Evolutionary conservation across 2,329 filamentous ascomycete genomes (phyloP).

Genomic region (Aaosphaeria pasadenensis): DNA sequence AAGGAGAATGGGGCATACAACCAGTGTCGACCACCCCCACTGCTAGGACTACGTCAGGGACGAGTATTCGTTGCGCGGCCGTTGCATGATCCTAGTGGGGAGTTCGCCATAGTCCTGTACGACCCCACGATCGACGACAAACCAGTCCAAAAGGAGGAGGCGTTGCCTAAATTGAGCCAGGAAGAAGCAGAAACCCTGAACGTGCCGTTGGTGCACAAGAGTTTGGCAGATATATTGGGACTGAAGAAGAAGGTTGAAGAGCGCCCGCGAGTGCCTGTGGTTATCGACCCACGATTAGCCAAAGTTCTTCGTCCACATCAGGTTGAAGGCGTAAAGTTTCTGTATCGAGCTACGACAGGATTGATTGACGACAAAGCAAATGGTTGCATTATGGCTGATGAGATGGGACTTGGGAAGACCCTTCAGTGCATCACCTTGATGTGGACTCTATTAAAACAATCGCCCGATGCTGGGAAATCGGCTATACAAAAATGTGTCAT

Average conservation of each 20-base stretch:
- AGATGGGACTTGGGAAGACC: constrained; percentile 98
- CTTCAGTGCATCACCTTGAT: constrained; percentile 94
- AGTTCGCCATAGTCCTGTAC: constrained; percentile 94
- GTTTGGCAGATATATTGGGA: constrained; percentile 88
- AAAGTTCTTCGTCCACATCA: constrained; percentile 96
- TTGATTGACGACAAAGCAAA: constrained; percentile 91
- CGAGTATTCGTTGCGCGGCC: constrained; percentile 84
- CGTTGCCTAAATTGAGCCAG: constrained; percentile 48
- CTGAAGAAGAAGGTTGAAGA: constrained; percentile 86
- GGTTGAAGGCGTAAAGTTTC: constrained; percentile 95
- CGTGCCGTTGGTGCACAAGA: constrained; percentile 86
- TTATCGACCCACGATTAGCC: constrained; percentile 85
- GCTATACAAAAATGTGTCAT: constrained; percentile 97
- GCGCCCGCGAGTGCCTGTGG: constrained; percentile 87
- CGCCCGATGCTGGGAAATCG: constrained; percentile 86
- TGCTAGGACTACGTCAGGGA: constrained; percentile 80
- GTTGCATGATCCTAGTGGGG: constrained; percentile 88
- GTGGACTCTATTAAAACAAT: constrained; percentile 96
- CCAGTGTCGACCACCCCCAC: constrained; percentile 75
- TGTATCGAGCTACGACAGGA: constrained; percentile 94
- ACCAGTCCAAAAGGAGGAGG: constrained; percentile 49
- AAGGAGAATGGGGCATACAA: constrained; percentile 73
- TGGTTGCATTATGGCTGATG: constrained; percentile 98
- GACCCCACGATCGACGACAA: constrained; percentile 92
- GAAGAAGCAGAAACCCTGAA: constrained; percentile 57